A percentile compares a stretch with the other conserved stretches of the same genome.
Evolutionary conservation across 2,329 filamentous ascomycete species (phyloP).

Genomic region (Didymella sp.): DNA sequence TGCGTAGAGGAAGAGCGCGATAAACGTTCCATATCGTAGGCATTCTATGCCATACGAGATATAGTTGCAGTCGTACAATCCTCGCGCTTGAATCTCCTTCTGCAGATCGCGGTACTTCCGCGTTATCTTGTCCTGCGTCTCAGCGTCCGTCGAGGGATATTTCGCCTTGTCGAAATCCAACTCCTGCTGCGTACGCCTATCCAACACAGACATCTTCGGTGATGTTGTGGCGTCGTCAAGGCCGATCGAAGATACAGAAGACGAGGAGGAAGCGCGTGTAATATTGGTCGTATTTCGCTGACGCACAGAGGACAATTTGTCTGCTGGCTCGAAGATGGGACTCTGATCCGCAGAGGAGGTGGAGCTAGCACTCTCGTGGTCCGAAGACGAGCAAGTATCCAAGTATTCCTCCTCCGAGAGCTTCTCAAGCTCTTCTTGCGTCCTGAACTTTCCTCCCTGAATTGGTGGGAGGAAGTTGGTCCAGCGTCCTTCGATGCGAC

Average conservation of each 20-base stretch:
- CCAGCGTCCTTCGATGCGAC: constrained; percentile 81
- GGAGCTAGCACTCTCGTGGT: constrained; percentile 37
- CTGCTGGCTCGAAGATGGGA: constrained; percentile 64
- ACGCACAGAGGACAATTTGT: constrained; percentile 47
- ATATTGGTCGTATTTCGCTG: constrained; percentile 48
- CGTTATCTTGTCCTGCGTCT: constrained; percentile 77
- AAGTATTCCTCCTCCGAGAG: constrained; percentile 46
- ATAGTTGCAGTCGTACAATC: constrained; percentile 86
- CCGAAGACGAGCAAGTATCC: constrained; percentile 29
- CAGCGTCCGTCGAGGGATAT: constrained; percentile 78
- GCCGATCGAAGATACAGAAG: constrained; percentile 64
- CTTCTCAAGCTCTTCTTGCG: constrained; percentile 51
- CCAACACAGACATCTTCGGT: constrained; percentile 67
- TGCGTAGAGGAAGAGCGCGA: constrained; percentile 63
- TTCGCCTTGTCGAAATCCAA: constrained; percentile 77
- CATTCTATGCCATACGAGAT: constrained; percentile 77
- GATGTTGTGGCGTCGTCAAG: constrained; percentile 47
- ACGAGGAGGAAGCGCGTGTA: constrained; percentile 59
- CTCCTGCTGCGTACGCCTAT: constrained; percentile 75
- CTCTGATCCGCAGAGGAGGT: constrained; percentile 64
- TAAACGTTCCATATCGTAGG: constrained; percentile 73
- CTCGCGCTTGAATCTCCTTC: constrained; percentile 72
- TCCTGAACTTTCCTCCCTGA: constrained; percentile 81
- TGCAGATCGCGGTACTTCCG: constrained; percentile 82
- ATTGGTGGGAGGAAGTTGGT: constrained; percentile 88